Evolutionary conservation across 257 asterid species (phyloP), one percentile per base, ranked within the genome.

Genomic region (Solanum tacnaense): DNA sequence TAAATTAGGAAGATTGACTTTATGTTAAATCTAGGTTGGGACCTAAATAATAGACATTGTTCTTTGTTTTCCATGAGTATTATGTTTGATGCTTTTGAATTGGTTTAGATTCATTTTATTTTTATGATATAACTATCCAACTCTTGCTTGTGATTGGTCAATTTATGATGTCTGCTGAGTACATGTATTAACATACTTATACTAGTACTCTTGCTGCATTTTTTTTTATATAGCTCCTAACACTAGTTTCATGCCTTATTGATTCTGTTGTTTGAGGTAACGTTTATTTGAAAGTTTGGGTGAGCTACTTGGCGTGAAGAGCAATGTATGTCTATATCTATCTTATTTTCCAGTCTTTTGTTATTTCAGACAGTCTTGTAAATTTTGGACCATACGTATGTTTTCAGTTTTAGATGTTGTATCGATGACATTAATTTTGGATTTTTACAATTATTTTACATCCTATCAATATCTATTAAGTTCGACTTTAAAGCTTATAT

Each of bases 71-170:
- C 23, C 62, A 52, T 52, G 23, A 52, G n/a, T 52, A 18, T 52
- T 52, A 18, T 18, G 20, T 52, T 52, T 16, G 62, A 52, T n/a
- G 23, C 21, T 6, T 52, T 16, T 52, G 62, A 52, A 6, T 52
- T 52, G 23, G 23, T 18, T 5, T 52, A 52, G 62, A 18, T 52
- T 52, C n/a, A 16, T 52, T 52, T 49, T 6, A 52, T 52, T 52
- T 52, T 16, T 6, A 52, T 0, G 23, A 44, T 52, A 18, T 52
- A 52, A 29, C 31, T 29, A 18, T 52, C n/a, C 0, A 52, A 52
- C 0, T 16, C 4, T 52, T 52, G 23, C 2, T 52, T 4, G 1
- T 2, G 0, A 44, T 44, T 44, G 52, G 20, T 52, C 0, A 18
- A 18, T 18, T 18, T 56, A 56, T 56, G n/a, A 56, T 56, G 65